Conservation (phyloP, 2,329 filamentous ascomycete species). For the Plectosphaerella cucumerina region DNA sequence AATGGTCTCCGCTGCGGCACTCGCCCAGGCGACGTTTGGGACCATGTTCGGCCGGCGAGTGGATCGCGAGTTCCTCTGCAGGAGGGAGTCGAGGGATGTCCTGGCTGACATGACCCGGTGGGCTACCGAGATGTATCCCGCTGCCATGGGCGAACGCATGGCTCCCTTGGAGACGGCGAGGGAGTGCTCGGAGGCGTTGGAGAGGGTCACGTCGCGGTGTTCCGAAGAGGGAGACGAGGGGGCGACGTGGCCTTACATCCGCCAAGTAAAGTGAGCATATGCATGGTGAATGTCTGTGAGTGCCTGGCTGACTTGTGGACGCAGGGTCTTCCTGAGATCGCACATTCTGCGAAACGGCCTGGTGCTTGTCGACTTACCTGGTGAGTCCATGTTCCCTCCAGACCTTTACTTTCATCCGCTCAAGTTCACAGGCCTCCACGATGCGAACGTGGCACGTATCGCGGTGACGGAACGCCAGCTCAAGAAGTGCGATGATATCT, state of each 20-base stretch:
- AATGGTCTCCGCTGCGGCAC: too few species aligned
- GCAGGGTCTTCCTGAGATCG: constrained; percentile 38
- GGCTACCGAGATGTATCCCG: constrained; percentile 13
- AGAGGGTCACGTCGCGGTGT: constrained; percentile 31
- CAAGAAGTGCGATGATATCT: constrained; percentile 40
- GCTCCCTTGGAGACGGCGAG: constrained; percentile 5
- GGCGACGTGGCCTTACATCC: constrained; percentile 38
- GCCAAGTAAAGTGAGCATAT: constrained; percentile 32
- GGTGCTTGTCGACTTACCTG: constrained; percentile 43
- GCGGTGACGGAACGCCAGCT: constrained; percentile 41
- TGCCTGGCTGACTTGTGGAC: constrained; percentile 8
- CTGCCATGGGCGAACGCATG: neutral
- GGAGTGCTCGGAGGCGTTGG: constrained; percentile 29
- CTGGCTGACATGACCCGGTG: constrained; percentile 17
- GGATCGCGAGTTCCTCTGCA: constrained; percentile 15
- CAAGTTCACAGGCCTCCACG: constrained; percentile 33
- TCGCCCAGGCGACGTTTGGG: constrained; percentile 31
- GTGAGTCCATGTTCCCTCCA: constrained; percentile 18
- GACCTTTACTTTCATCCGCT: neutral
- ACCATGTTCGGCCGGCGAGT: constrained; percentile 28
- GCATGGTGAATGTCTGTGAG: neutral
- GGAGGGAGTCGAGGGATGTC: constrained; percentile 6
- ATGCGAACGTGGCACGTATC: constrained; percentile 38
- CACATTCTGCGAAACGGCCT: constrained; percentile 43
- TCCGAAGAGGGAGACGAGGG: constrained; percentile 11